Evolutionary conservation across 2,329 filamentous ascomycete species (phyloP), one percentile per base, ranked within the genome.

Genomic region (Amylocarpus encephaloides): DNA sequence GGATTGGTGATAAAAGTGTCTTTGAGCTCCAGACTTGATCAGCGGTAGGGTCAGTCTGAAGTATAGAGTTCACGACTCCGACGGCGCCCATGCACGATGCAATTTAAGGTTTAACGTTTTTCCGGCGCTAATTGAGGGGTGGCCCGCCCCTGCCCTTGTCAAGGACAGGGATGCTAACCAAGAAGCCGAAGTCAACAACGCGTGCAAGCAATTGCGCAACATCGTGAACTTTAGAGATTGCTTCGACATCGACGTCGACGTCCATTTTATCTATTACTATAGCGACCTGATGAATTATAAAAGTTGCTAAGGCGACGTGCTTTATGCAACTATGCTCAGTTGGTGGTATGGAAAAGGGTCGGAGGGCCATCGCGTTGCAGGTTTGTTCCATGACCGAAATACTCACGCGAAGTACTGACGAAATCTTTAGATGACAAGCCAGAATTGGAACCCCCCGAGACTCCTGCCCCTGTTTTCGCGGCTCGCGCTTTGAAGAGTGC

Each of bases 401-500:
- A 42, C 22, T 15, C 15, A 12, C 9, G n/a, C 10, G 12, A 43
- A 44, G 7, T 51, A 43, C 51, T 59, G 18, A 59, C 38, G 15
- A 34, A 16, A 26, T 18, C 32, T 10, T 10, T 30, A 62, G 59
- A 58, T 55, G 52, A 52, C 22, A 43, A 55, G 19, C 16, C 42
- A 7, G 54, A 60, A 29, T 30, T 46, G 35, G 80, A 85, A 13
- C 71, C 72, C 30, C 80, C 81, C 35, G 81, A 85, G 58, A 85
- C 82, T 13, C 82, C 82, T 6, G 82, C 79, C 0, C 81, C 82
- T 1, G 76, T 85, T 0, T 85, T 85, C 62, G 82, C 81, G 2
- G 81, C 81, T 34, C 75, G 82, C 52, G 82, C 82, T 5, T 71
- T 85, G 61, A 83, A 79, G 59, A 80, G 75, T 58, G 81, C 79